Evolutionary conservation across 169 alveolate genomes (phyloP), one percentile per base, ranked within the genome.

Genomic region (Toxoplasma gondii): DNA sequence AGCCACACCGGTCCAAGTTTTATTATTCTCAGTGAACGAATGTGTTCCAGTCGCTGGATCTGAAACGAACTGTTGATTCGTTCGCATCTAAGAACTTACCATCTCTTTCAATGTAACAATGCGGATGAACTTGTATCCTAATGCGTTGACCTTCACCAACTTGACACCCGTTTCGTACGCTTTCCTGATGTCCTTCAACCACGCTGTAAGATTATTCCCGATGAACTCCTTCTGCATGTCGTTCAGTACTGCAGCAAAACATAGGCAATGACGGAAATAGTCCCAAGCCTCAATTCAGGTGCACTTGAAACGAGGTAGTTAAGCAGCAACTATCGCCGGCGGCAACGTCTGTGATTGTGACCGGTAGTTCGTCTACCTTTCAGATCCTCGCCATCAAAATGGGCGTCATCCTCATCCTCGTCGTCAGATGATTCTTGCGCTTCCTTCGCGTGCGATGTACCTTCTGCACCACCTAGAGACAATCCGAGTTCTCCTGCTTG

Each of bases 71-170:
- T 49, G 58, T 17, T 49, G 27, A 49, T 49, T 49, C 58, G 58
- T 49, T 49, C 58, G 58, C 22, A 9, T 9, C 27, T 9, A 49
- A 49, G 58, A 0, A 0, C 91, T 58, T 36, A 93, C 97, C 88
- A 93, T 67, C 64, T 95, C 97, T 43, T 95, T 95, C 22, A 96
- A 58, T 31, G 92, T 93, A 24, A 96, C 94, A 45, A 95, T 91
- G 36, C 97, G 86, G 19, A 96, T 96, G 87, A 96, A 96, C 84
- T 96, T 96, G 84, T 93, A 88, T 34, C 97, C 97, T 70, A 95
- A 69, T 9, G 94, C 91, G 53, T 96, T 92, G 45, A 96, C 97
- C 38, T 96, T 96, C 49, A 96, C 94, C 34, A 96, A 88, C 83
- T 96, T 96, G 39, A 96, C 91, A 24, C 97, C 97, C 31, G 92